Percentiles rank a stretch among this genome's conserved stretches.
Conservation (phyloP, 176 grass and related monocot genomes). For the Musa beccarii region DNA sequence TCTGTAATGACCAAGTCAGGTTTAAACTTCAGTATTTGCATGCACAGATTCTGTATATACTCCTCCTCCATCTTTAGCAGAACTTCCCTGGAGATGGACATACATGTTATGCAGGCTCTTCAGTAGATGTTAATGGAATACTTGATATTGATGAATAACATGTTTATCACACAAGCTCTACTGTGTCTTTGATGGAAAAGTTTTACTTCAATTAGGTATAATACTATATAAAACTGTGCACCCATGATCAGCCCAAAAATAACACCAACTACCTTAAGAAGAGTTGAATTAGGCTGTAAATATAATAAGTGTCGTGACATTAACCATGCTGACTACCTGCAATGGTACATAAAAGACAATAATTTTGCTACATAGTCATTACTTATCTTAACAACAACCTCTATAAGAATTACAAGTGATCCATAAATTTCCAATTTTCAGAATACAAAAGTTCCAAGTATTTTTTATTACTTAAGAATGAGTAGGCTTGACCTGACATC, state of each 20-base stretch:
- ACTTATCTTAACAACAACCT: not conserved
- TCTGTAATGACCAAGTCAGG: constrained; percentile 90
- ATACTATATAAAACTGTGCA: not conserved
- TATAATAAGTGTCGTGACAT: not conserved
- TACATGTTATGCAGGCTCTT: not conserved
- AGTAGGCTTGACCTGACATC: not conserved
- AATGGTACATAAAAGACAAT: not conserved
- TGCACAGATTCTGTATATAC: constrained; percentile 82
- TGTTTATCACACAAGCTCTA: not conserved
- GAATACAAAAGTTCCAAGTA: not conserved
- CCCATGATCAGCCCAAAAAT: not conserved
- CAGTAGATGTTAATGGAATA: constrained; percentile 16
- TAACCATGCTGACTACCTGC: not conserved
- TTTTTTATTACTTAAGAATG: not conserved
- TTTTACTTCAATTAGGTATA: not conserved
- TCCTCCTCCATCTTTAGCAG: constrained; percentile 96
- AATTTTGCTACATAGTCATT: not conserved
- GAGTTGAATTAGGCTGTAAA: not conserved
- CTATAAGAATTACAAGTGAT: not conserved
- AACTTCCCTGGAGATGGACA: constrained; percentile 52
- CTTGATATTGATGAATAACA: not conserved
- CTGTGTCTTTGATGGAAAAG: not conserved
- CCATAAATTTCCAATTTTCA: not conserved
- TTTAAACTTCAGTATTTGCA: constrained; percentile 90
- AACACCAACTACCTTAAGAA: not conserved